Base-by-base conservation (phyloP, 73 alveolate species). In the Uronychia binucleata region DNA sequence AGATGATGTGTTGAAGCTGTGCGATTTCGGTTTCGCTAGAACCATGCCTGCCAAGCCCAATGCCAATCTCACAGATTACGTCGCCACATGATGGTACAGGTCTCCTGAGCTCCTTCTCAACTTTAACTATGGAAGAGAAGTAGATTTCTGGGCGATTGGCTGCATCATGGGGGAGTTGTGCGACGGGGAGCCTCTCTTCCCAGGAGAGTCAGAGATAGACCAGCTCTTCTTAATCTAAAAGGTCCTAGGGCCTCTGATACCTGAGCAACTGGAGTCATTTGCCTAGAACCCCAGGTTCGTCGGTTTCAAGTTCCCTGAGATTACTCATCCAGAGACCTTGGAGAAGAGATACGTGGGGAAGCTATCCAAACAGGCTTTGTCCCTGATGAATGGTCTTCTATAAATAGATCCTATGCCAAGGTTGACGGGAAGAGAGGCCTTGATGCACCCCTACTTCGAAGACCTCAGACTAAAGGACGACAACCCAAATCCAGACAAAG, bases 131-230 rank as follows among this genome's bases (percentile, higher is more conserved):
- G 98, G 98, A 31, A 90, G 86, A 79, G 99, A 86, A 67, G 97
- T 95, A 0, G 99, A 96, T 84, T 78, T 93, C 88, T 96, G 99
- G 99, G 98, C 99, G 30, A 92, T 95, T 46, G 98, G 98, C 25
- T 95, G 98, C 77, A 91, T 95, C 30, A 94, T 95, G 98, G 98
- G 98, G 30, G 98, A 95, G 77, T 84, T 95, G 46, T 83, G 94
- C 57, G 98, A 95, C 85, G 98, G 98, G 26, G 80, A 91, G 74
- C 98, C 98, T 58, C 75, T 95, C 34, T 95, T 95, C 79, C 98
- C 98, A 0, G 98, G 98, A 29, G 96, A 95, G 32, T 80, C 91
- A 67, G 98, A 95, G 58, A 95, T 95, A 1, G 98, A 95, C 78
- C 85, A 91, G 77, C 89, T 95, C 0, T 95, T 32, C 67, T 60